Base-by-base conservation (phyloP, 257 asterid species). In the Solanum chilense region DNA sequence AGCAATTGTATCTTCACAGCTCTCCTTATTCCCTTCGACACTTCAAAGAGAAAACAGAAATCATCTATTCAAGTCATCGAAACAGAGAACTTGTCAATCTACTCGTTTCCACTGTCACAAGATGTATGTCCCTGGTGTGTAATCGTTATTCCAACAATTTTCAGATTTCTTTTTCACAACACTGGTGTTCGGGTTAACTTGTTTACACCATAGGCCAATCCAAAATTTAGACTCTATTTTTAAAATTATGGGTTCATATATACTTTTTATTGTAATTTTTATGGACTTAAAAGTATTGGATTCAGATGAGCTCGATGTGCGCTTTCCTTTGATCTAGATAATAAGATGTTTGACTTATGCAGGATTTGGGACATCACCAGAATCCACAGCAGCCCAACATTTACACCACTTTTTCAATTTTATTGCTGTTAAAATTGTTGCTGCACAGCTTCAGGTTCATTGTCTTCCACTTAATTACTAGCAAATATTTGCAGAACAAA, bases 351-450 rank as follows among this genome's bases (percentile, higher is more conserved):
- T 41, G 76, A 33, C 44, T 74, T 23, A 62, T 90, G 83, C 91
- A 96, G 98, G 99, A 42, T 95, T 95, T 82, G 99, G 97, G 81
- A 95, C 95, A 31, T 96, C 99, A 1, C 99, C 98, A 9, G 99
- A 96, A 91, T 91, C 92, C 45, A 96, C 94, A 85, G 97, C 97
- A 68, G 97, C 98, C 5, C 94, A 91, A 23, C 98, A 94, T 85
- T 92, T 96, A 49, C 99, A 96, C 86, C 90, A 95, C 82, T 96
- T 95, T 68, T 96, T 96, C 97, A 96, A 98, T 21, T 96, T 87
- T 78, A 25, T 94, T 33, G 98, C 98, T 5, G 97, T 96, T 58
- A 90, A 87, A 88, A 92, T 96, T 73, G 99, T 96, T 58, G 31
- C 85, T 12, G 93, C 99, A 14, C 99, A 95, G 92, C 94, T 96